These are phyloP conservation scores for Backusella luteola DNA, from an alignment of 192 early-diverging fungal genomes.

Conservation along the genomic window DNA sequence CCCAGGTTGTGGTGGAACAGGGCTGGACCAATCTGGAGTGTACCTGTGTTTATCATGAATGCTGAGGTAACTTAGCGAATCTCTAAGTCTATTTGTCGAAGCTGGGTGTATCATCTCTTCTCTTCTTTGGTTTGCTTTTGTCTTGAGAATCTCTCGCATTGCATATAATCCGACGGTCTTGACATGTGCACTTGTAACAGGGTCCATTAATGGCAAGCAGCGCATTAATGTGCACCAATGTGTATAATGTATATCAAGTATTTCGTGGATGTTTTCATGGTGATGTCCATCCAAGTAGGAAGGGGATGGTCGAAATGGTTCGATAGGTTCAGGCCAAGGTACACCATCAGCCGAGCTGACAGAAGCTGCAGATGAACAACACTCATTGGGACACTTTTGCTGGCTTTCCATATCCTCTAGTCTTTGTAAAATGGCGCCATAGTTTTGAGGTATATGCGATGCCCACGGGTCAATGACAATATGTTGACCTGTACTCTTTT, in stretches of 20 bases:
- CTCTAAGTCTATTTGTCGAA: neutral
- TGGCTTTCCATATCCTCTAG: constrained; percentile 1
- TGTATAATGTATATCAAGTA: constrained; percentile 4
- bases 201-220: constrained; percentile 16
- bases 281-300: neutral
- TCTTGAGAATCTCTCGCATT: constrained; percentile 20
- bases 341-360: constrained; percentile 4
- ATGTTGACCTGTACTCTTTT: neutral
- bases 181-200: constrained; percentile 8
- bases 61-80: neutral
- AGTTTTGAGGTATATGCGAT: neutral
- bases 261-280: neutral
- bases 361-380: neutral
- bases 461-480: constrained; percentile 14
- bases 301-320: neutral
- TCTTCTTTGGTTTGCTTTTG: constrained; percentile 1
- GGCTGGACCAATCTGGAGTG: neutral
- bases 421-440: neutral
- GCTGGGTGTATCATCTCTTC: neutral
- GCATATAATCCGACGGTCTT: constrained; percentile 10
- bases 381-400: neutral
- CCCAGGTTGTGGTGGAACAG: neutral
- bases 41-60: constrained; percentile 3
- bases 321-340: constrained; percentile 9
- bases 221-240: constrained; percentile 25